Evolutionary conservation across 768 basidiomycete species (phyloP), one percentile per base, ranked within the genome.

Genomic region (Suillus plorans): DNA sequence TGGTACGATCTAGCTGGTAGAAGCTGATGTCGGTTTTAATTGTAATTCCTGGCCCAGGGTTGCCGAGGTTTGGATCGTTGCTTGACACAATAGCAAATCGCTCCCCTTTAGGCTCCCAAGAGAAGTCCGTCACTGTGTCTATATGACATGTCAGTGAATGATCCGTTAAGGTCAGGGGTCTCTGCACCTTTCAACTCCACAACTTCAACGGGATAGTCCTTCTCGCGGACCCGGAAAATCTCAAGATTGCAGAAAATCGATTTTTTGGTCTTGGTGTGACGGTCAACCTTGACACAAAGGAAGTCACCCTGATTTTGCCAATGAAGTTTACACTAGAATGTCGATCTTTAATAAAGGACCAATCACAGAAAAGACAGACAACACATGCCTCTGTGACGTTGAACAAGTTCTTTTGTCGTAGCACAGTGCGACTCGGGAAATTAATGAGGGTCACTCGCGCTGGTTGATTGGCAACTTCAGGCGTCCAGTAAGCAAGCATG

Each of bases 251-350:
- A 97, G 81, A 95, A 98, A 37, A 92, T 94, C 5, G 95, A 95
- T 80, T 99, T 99, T 80, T 97, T 97, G 5, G 97, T 97, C 81
- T 99, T 99, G 31, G 95, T 96, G 76, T 97, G 95, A 59, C 97
- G 91, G 80, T 99, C 97, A 63, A 99, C 97, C 80, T 97, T 98
- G 77, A 99, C 97, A 72, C 97, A 99, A 18, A 99, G 86, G 81
- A 94, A 99, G 77, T 99, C 95, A 42, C 97, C 97, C 74, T 95
- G 92, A 72, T 95, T 97, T 81, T 99, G 97, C 95, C 95, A 99
- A 78, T 91, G 90, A 50, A 99, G 85, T 80, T 97, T 97, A 77
- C 97, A 98, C 96, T 99, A 72, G 12, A 50, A 69, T 0, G 14
- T 13, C 50, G 13, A 50, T 65, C 66, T 50, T 61, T 56, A 16